Conservation (phyloP, 148 eudicot species). For the Mesembryanthemum crystallinum region DNA sequence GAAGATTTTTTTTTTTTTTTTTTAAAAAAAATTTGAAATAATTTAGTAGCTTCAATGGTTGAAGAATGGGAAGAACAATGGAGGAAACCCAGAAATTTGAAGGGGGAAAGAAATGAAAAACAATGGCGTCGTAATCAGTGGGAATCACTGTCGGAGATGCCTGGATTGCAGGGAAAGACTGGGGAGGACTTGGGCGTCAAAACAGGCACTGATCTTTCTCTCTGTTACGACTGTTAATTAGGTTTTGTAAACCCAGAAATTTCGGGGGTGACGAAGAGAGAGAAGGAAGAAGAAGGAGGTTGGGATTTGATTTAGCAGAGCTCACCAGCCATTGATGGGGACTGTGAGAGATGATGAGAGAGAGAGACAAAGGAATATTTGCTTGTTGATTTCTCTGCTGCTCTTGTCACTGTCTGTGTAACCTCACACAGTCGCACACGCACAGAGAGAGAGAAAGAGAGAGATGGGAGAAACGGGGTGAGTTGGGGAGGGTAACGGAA, state of each 20-base stretch:
- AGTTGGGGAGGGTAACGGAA: constrained; percentile 30
- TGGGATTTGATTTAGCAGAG: constrained; percentile 15
- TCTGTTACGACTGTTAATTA: background rate
- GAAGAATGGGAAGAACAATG: background rate
- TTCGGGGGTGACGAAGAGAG: background rate
- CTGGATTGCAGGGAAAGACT: constrained; percentile 22
- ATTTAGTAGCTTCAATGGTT: background rate
- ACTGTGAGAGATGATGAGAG: constrained; percentile 25
- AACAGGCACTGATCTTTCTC: background rate
- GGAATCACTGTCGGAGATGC: constrained; percentile 6
- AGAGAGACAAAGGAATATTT: constrained; percentile 27
- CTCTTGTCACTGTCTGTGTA: background rate
- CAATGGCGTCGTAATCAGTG: no score
- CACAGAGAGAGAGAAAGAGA: constrained; percentile 13
- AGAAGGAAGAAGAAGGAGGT: background rate
- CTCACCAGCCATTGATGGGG: constrained; percentile 29
- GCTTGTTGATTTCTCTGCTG: background rate
- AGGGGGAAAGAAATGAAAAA: background rate
- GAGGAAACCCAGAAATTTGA: constrained; percentile 4
- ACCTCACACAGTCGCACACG: background rate
- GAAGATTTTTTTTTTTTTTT: no score
- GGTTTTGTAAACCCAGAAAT: background rate
- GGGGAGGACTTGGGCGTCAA: background rate
- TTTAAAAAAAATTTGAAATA: no score
- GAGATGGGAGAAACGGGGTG: constrained; percentile 19